Evolutionary conservation across 305 asterid species (phyloP).

Genomic region (Caryopteris hybrid): DNA sequence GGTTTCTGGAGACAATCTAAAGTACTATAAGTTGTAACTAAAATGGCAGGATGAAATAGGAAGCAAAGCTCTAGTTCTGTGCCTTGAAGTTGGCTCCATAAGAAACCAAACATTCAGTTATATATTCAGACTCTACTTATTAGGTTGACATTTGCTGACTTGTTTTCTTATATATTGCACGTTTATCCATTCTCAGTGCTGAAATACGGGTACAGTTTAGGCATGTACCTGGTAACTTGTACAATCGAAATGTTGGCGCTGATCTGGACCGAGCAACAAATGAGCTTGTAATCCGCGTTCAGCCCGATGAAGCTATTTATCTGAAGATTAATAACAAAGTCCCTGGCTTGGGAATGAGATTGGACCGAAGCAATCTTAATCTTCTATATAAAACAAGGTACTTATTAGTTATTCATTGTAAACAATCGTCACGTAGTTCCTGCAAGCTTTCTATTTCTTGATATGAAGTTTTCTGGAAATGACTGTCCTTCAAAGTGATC

Average conservation of each 20-base stretch:
- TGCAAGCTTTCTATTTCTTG: background rate
- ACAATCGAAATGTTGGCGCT: conserved; percentile 63
- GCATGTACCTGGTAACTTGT: conserved; percentile 88
- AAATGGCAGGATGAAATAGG: too few species aligned
- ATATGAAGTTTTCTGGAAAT: too few species aligned
- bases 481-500: too few species aligned
- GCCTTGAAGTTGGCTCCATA: too few species aligned
- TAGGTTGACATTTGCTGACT: too few species aligned
- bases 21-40: too few species aligned
- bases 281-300: conserved; percentile 95
- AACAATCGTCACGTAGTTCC: background rate
- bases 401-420: background rate
- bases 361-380: conserved; percentile 89
- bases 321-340: conserved; percentile 91
- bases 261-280: conserved; percentile 86
- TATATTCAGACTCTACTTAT: too few species aligned
- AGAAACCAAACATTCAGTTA: too few species aligned
- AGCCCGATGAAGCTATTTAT: conserved; percentile 91
- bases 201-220: conserved; percentile 97
- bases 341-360: conserved; percentile 89
- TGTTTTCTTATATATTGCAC: background rate
- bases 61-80: too few species aligned
- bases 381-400: conserved; percentile 94
- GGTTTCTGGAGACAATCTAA: too few species aligned
- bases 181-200: conserved; percentile 46